phyloP scores from a whole-genome alignment of 2,329 filamentous ascomycete genomes.

The Eutypa lata region DNA sequence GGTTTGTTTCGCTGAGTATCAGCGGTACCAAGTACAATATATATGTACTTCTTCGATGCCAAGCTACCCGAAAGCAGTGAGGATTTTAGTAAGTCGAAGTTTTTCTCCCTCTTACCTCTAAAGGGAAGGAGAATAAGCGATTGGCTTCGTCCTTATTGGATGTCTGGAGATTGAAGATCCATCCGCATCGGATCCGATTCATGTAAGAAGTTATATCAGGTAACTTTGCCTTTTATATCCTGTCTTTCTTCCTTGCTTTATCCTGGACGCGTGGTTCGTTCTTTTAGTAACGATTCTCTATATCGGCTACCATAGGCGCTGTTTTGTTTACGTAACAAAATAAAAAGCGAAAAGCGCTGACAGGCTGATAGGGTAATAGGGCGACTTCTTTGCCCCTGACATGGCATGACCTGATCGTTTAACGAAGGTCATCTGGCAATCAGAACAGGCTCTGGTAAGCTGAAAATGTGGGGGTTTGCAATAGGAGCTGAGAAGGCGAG shows the following conservation, averaged over 20 bases:
- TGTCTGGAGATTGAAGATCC: background rate
- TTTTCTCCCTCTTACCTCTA: background rate
- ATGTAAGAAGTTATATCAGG: background rate
- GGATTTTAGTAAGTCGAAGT: background rate
- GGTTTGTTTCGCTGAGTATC: no score
- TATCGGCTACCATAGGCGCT: no score
- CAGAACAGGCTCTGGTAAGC: background rate
- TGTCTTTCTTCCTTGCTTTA: no score
- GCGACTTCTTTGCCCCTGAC: no score
- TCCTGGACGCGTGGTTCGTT: no score
- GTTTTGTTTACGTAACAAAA: background rate
- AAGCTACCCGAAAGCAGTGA: background rate
- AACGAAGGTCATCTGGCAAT: background rate
- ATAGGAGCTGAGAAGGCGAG: background rate
- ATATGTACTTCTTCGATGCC: no score
- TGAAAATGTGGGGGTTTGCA: background rate
- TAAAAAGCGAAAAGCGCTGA: no score
- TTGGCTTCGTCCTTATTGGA: background rate
- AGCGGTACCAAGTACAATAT: no score
- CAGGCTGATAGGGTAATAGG: no score
- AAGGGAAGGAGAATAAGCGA: background rate
- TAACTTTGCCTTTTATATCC: background rate
- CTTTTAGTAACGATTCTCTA: no score
- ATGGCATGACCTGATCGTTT: background rate
- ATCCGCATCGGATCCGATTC: background rate